These are phyloP conservation scores for Endocalyx cinctus DNA, from an alignment of 2,329 filamentous ascomycete genomes.

Conservation along the genomic window DNA sequence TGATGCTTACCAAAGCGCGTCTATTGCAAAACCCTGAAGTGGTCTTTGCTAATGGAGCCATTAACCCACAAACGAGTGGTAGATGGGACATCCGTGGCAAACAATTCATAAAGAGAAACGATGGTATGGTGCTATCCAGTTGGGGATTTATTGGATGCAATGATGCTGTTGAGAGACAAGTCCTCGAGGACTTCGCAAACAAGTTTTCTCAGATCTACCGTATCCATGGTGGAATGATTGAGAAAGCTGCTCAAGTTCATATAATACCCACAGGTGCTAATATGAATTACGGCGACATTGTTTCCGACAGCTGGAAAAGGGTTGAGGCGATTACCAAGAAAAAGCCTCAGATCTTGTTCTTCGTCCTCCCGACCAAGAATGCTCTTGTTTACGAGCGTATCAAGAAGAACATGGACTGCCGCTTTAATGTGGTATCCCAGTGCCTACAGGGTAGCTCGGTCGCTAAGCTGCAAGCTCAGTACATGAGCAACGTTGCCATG, in stretches of 20 bases:
- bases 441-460: slow-evolving; percentile 72
- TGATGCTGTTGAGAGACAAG: slow-evolving; percentile 47
- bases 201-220: slow-evolving; percentile 42
- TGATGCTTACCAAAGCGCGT: slow-evolving; percentile 65
- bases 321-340: slow-evolving; percentile 49
- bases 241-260: slow-evolving; percentile 29
- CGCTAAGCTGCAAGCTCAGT: slow-evolving; percentile 67
- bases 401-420: slow-evolving; percentile 85
- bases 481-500: slow-evolving; percentile 91
- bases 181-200: slow-evolving; percentile 52
- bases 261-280: slow-evolving; percentile 28
- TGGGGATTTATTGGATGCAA: slow-evolving; percentile 74
- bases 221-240: slow-evolving; percentile 45
- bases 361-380: slow-evolving; percentile 70
- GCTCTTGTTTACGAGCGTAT: slow-evolving; percentile 72
- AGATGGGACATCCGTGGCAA: slow-evolving; percentile 86
- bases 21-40: slow-evolving; percentile 69
- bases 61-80: slow-evolving; percentile 62
- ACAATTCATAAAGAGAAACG: slow-evolving; percentile 69
- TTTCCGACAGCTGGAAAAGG: slow-evolving; percentile 50
- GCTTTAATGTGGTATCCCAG: slow-evolving; percentile 79
- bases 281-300: slow-evolving; percentile 46
- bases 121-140: slow-evolving; percentile 51
- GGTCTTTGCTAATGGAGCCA: slow-evolving; percentile 54
- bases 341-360: slow-evolving; percentile 72